These are phyloP conservation scores for Botrytis porri DNA, from an alignment of 2,329 filamentous ascomycete species.

Conservation along the genomic window DNA sequence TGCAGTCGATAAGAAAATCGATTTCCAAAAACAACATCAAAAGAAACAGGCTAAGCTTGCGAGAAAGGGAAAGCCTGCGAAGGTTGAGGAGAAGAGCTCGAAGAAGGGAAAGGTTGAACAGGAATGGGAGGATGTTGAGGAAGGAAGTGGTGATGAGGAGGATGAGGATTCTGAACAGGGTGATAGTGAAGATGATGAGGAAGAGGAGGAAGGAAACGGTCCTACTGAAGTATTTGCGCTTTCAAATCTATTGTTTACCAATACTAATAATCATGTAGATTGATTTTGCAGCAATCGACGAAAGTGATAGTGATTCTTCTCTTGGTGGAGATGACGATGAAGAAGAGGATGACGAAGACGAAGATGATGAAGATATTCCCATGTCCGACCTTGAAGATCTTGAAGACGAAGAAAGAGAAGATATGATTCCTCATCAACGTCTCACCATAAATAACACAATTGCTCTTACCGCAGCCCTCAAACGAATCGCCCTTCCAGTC, in stretches of 20 bases:
- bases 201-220: slow-evolving; percentile 24
- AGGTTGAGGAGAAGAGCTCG: slow-evolving; percentile 40
- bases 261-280: slow-evolving; percentile 40
- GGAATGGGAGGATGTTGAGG: slow-evolving; percentile 44
- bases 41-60: slow-evolving; percentile 40
- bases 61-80: slow-evolving; percentile 50
- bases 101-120: slow-evolving; percentile 50
- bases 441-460: slow-evolving; percentile 97
- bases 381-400: slow-evolving; percentile 81
- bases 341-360: slow-evolving; percentile 53
- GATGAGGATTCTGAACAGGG: slow-evolving; percentile 30
- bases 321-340: slow-evolving; percentile 45
- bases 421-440: slow-evolving; percentile 84
- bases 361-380: slow-evolving; percentile 83
- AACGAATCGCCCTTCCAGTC: slow-evolving; percentile 71
- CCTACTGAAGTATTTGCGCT: slow-evolving; percentile 29
- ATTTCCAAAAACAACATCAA: slow-evolving; percentile 47
- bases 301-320: slow-evolving; percentile 57
- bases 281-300: slow-evolving; percentile 55
- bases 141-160: slow-evolving; percentile 38
- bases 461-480: slow-evolving; percentile 75
- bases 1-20: slow-evolving; percentile 52
- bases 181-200: slow-evolving; percentile 39
- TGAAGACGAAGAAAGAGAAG: slow-evolving; percentile 76
- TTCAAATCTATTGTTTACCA: neutral